Evolutionary conservation across 768 basidiomycete genomes (phyloP), one percentile per base, ranked within the genome.

Genomic region (Auriscalpium vulgare): DNA sequence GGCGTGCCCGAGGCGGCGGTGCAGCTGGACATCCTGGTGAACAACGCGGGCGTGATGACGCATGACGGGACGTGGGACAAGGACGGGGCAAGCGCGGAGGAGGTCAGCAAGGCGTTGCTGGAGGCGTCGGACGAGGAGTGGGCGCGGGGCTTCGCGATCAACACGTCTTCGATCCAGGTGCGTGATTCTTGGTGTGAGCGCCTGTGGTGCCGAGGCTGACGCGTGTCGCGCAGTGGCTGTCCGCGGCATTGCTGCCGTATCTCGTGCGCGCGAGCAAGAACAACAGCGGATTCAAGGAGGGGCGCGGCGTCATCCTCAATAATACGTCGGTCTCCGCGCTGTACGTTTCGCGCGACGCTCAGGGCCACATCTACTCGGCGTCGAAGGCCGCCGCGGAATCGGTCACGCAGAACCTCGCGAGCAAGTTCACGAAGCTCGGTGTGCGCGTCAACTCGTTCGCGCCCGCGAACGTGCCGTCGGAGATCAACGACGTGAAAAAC

Each of bases 391-490:
- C 59, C 1, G 61, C 59, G n/a, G 55, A 59, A 29, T 57, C 51
- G 35, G 6, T 62, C 38, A 59, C 58, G 50, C 56, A 51, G 38
- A 62, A 59, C 49, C 59, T 62, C 35, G 61, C 61, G 21, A 47
- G 49, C 48, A 62, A 59, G 58, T 50, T 62, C 50, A 59, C 58
- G 47, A 19, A 50, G 46, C 53, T 59, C 16, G 61, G 61, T 46
- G 59, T 62, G 51, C 58, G 58, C 45, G 59, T 59, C 35, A 62
- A 59, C 45, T 55, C 52, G 43, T 54, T 62, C 54, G 61, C 61
- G 14, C 54, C 56, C 8, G 61, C 58, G 45, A 56, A 59, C 51
- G 50, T 62, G 19, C 61, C 61, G 6, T 47, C 49, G 14, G 61
- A 62, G 53, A 56, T 59, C 50, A 59, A 62, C 53, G 53, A 59